These are phyloP conservation scores for Macrocybe gigantea DNA, from an alignment of 768 basidiomycete species.

Conservation along the genomic window DNA sequence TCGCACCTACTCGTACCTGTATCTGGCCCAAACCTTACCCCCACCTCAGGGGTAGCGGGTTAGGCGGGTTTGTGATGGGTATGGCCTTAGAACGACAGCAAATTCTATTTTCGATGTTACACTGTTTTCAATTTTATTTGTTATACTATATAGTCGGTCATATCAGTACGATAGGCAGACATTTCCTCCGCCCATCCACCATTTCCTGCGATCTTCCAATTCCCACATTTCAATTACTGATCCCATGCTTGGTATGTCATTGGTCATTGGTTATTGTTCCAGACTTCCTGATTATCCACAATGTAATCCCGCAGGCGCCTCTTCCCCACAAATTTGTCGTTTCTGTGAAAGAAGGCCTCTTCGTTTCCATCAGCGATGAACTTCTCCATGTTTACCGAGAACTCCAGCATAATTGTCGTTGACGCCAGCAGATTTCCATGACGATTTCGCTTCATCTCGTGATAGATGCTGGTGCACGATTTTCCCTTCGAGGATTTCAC, in stretches of 20 bases:
- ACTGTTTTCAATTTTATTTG: too few species aligned
- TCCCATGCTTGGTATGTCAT: background rate
- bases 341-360: constrained; percentile 12
- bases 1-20: too few species aligned
- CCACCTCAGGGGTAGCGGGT: too few species aligned
- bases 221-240: background rate
- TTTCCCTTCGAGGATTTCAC: constrained; percentile 15
- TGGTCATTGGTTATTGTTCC: constrained; percentile 7
- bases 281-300: constrained; percentile 13
- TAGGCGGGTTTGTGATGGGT: too few species aligned
- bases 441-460: constrained; percentile 11
- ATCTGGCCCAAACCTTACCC: too few species aligned
- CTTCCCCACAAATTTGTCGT: constrained; percentile 19
- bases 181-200: too few species aligned
- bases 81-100: too few species aligned
- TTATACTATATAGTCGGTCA: too few species aligned
- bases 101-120: too few species aligned
- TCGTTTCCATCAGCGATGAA: constrained; percentile 15
- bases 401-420: constrained; percentile 11
- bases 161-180: too few species aligned
- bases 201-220: background rate
- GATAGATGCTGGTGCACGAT: constrained; percentile 20
- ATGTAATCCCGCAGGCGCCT: constrained; percentile 17
- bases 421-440: constrained; percentile 12
- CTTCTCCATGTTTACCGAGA: constrained; percentile 12